Conservation (phyloP, 768 basidiomycete species). For the Pluteus cervinus region DNA sequence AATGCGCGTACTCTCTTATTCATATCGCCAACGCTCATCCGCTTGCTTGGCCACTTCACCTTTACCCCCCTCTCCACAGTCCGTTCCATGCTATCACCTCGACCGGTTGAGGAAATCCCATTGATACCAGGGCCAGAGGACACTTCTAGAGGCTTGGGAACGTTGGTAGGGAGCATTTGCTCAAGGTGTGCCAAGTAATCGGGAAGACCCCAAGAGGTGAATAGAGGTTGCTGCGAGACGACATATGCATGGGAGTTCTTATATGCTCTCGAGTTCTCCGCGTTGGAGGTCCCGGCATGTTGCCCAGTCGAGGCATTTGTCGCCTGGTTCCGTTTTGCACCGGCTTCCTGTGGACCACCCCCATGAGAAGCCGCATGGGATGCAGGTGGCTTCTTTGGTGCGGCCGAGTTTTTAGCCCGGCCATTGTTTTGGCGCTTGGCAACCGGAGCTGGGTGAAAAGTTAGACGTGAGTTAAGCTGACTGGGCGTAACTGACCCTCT, state of each 20-base stretch:
- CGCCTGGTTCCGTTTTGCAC: conserved; percentile 46
- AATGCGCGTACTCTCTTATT: conserved; percentile 88
- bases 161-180: conserved; percentile 72
- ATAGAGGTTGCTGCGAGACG: conserved; percentile 70
- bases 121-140: conserved; percentile 34
- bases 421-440: conserved; percentile 29
- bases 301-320: conserved; percentile 29
- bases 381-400: conserved; percentile 34
- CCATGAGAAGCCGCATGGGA: conserved; percentile 21
- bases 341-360: conserved; percentile 34
- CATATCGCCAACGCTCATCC: conserved; percentile 97
- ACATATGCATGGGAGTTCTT: conserved; percentile 77
- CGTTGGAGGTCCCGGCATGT: conserved; percentile 28
- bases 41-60: conserved; percentile 90
- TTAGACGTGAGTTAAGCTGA: conserved; percentile 9
- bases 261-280: conserved; percentile 59
- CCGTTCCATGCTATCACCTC: conserved; percentile 53
- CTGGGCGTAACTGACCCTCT: conserved; percentile 39
- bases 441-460: conserved; percentile 10
- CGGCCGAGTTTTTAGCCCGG: conserved; percentile 34
- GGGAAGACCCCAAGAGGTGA: conserved; percentile 86
- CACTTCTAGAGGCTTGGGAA: conserved; percentile 71
- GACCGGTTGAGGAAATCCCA: conserved; percentile 24
- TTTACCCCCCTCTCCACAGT: conserved; percentile 74
- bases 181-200: conserved; percentile 89